Conservation (phyloP, 2,329 filamentous ascomycete species). For the Dothistroma pini region DNA sequence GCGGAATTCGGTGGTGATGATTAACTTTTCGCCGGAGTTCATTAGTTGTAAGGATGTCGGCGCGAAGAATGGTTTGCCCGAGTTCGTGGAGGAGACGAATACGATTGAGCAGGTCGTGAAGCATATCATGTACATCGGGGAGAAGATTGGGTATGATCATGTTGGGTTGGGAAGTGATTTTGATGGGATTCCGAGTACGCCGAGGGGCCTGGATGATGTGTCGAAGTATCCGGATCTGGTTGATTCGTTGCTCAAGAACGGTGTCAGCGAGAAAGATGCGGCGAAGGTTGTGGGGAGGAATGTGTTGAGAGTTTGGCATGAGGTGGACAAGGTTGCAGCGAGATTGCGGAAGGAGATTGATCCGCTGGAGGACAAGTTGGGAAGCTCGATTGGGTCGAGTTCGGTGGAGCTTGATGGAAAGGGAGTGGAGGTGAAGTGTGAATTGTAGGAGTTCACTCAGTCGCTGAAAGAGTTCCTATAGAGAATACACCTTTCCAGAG, state of each 20-base stretch:
- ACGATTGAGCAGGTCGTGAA: slow-evolving; percentile 73
- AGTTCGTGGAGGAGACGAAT: slow-evolving; percentile 62
- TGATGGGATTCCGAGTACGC: slow-evolving; percentile 67
- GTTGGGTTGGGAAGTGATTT: slow-evolving; percentile 89
- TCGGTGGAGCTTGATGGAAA: slow-evolving; percentile 3
- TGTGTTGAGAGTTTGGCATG: slow-evolving; percentile 76
- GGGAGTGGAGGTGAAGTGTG: slow-evolving; percentile 1
- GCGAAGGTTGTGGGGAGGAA: slow-evolving; percentile 76
- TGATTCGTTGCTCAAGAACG: slow-evolving; percentile 67
- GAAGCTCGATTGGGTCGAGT: slow-evolving; percentile 6
- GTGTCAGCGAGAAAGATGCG: slow-evolving; percentile 70
- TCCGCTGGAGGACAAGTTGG: slow-evolving; percentile 45
- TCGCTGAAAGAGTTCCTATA: not conserved
- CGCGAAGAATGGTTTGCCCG: slow-evolving; percentile 59
- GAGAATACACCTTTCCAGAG: not conserved
- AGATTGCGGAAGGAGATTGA: slow-evolving; percentile 54
- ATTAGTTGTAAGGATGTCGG: slow-evolving; percentile 65
- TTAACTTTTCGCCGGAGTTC: slow-evolving; percentile 83
- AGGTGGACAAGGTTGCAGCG: slow-evolving; percentile 68
- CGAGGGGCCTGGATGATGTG: slow-evolving; percentile 77
- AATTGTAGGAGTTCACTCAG: slow-evolving; percentile 2
- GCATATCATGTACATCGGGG: slow-evolving; percentile 79
- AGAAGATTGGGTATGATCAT: slow-evolving; percentile 78
- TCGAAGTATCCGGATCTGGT: slow-evolving; percentile 77
- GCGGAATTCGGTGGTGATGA: slow-evolving; percentile 76